Evolutionary conservation across 768 basidiomycete species (phyloP).

Genomic region (Trametes cingulata): DNA sequence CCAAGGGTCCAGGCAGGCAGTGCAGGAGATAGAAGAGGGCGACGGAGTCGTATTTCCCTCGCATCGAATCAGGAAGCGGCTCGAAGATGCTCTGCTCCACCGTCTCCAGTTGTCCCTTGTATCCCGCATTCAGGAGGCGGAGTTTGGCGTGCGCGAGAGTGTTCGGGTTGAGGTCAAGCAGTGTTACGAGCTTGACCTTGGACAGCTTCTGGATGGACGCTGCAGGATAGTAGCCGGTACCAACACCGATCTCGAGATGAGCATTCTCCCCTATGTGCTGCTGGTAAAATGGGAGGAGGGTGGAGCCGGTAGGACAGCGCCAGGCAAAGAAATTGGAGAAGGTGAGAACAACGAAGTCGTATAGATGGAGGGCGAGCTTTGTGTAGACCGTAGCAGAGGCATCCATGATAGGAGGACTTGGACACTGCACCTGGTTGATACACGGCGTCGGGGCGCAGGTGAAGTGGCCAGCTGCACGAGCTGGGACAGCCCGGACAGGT

Average conservation of each 20-base stretch:
- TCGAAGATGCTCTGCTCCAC: slow-evolving; percentile 18
- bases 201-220: slow-evolving; percentile 1
- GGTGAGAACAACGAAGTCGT: slow-evolving; percentile 20
- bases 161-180: slow-evolving; percentile 22
- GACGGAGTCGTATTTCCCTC: slow-evolving; percentile 17
- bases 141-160: slow-evolving; percentile 13
- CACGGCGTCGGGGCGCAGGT: no score
- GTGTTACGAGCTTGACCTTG: slow-evolving; percentile 14
- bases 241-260: slow-evolving; percentile 25
- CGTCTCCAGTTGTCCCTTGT: slow-evolving; percentile 12
- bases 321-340: slow-evolving; percentile 19
- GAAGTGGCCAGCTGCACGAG: no score
- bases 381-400: slow-evolving; percentile 16
- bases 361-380: slow-evolving; percentile 3
- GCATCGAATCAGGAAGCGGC: slow-evolving; percentile 16
- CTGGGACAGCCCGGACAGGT: no score
- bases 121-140: slow-evolving; percentile 16
- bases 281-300: slow-evolving; percentile 23
- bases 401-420: not conserved
- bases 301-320: slow-evolving; percentile 11
- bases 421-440: no score
- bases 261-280: slow-evolving; percentile 17
- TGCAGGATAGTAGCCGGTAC: slow-evolving; percentile 25
- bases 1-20: slow-evolving; percentile 22
- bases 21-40: slow-evolving; percentile 27